Conservation (phyloP, 1,284 basidiomycete species). For the Heterobasidion parviporum region DNA sequence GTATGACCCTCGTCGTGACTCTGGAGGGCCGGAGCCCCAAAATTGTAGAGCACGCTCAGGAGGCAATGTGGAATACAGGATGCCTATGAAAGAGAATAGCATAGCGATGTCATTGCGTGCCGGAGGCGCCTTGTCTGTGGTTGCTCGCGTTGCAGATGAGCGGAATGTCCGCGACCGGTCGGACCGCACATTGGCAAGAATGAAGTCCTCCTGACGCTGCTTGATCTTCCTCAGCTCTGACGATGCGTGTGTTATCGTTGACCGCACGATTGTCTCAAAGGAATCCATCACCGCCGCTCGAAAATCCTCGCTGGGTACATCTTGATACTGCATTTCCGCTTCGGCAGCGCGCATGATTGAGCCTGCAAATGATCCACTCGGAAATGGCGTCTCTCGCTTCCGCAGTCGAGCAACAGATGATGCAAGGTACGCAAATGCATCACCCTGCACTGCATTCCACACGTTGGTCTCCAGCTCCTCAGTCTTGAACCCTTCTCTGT, state of each 20-base stretch:
- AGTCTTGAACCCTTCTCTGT: slow-evolving; percentile 59
- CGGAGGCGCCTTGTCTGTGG: slow-evolving; percentile 17
- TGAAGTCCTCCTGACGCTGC: slow-evolving; percentile 82
- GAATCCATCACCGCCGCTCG: slow-evolving; percentile 53
- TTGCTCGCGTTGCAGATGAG: slow-evolving; percentile 28
- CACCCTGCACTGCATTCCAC: slow-evolving; percentile 75
- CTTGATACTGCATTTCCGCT: slow-evolving; percentile 43
- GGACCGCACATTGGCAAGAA: slow-evolving; percentile 53
- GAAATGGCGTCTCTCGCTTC: slow-evolving; percentile 31
- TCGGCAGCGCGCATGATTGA: slow-evolving; percentile 18
- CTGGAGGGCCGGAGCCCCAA: slow-evolving; percentile 65
- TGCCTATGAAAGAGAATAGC: slow-evolving; percentile 76
- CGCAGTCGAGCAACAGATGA: slow-evolving; percentile 46
- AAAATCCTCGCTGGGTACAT: slow-evolving; percentile 59
- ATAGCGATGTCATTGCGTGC: slow-evolving; percentile 80
- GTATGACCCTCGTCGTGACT: slow-evolving; percentile 34
- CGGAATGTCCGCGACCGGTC: slow-evolving; percentile 46
- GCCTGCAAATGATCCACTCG: slow-evolving; percentile 38
- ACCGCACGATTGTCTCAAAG: slow-evolving; percentile 68
- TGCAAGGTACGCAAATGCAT: slow-evolving; percentile 74
- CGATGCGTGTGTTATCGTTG: slow-evolving; percentile 72
- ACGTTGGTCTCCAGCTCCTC: slow-evolving; percentile 77
- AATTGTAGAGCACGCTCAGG: slow-evolving; percentile 75
- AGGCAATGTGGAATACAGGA: slow-evolving; percentile 70
- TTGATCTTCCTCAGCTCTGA: slow-evolving; percentile 88